Evolutionary conservation across 805 yeast genomes (phyloP), one percentile per base, ranked within the genome.

Genomic region (Blastobotrys americana): DNA sequence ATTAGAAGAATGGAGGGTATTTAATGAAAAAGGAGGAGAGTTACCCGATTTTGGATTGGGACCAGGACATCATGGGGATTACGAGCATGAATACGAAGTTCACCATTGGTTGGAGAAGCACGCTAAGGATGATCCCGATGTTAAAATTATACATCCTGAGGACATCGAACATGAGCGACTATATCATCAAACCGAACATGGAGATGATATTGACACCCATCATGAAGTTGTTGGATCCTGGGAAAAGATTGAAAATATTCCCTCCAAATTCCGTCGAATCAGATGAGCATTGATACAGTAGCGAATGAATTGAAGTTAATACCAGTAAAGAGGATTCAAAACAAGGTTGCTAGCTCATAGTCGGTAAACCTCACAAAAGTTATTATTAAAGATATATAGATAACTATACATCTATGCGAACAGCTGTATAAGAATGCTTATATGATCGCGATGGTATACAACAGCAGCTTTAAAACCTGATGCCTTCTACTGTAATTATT

Each of bases 31-130:
- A 9, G 94, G 94, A 5, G 82, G 83, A 1, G 76, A 76, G 50
- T 76, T 90, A 58, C 97, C 97, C 1, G 97, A 90, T 63, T 78
- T 89, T 61, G 95, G 96, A 5, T 79, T 81, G 47, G 97, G 97
- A 23, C 89, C 86, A 5, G 96, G 96, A 21, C 96, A 89, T 59
- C 96, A 89, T 66, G 82, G 88, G 28, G 96, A 86, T 66, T 90
- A 88, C 58, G 97, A 89, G 64, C 74, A 78, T 54, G 97, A 89
- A 61, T 90, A 89, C 60, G 97, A 90, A 61, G 80, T 85, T 46
- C 97, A 89, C 62, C 97, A 89, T 63, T 90, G 97, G 97, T 76
- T 80, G 48, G 70, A 87, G 65, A 62, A 51, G 46, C 70, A 67
- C 49, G 54, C 60, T n/a, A 61, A 84, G 52, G 65, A 71, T 45